These are phyloP conservation scores for Ustilago bromivora DNA, from an alignment of 1,284 basidiomycete genomes.

Conservation along the genomic window DNA sequence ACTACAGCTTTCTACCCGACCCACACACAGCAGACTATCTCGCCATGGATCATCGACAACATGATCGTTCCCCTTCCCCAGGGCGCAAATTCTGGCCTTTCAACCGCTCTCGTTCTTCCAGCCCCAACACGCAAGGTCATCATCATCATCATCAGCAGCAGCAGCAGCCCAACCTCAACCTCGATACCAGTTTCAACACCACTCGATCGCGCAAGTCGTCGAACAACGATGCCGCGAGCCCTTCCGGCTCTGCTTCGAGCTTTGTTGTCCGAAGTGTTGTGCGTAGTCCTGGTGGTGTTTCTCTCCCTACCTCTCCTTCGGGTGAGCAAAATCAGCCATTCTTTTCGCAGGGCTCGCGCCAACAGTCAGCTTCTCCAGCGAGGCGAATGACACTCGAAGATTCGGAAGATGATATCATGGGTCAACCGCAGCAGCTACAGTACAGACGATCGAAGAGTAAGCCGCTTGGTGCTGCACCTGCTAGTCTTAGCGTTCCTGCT, in stretches of 20 bases:
- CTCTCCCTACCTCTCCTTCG: slow-evolving; percentile 30
- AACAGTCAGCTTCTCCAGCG: slow-evolving; percentile 23
- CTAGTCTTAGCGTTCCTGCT: slow-evolving; percentile 56
- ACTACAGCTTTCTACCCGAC: slow-evolving; percentile 38
- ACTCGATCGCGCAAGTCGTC: slow-evolving; percentile 39
- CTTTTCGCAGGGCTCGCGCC: slow-evolving; percentile 5
- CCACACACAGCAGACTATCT: slow-evolving; percentile 33
- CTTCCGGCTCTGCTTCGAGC: slow-evolving; percentile 26
- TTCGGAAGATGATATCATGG: slow-evolving; percentile 30
- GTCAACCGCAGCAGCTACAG: slow-evolving; percentile 16
- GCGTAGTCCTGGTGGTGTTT: slow-evolving; percentile 59
- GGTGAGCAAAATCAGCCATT: slow-evolving; percentile 12
- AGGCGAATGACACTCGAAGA: slow-evolving; percentile 45
- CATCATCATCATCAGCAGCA: not conserved
- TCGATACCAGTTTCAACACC: slow-evolving; percentile 27
- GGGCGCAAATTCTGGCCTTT: slow-evolving; percentile 49
- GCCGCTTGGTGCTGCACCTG: slow-evolving; percentile 34
- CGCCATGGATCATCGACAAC: slow-evolving; percentile 22
- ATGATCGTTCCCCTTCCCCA: slow-evolving; percentile 32
- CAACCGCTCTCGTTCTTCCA: slow-evolving; percentile 53
- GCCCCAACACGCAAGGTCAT: slow-evolving; percentile 34
- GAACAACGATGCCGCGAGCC: slow-evolving; percentile 21
- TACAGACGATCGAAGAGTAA: slow-evolving; percentile 48
- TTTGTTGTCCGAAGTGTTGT: slow-evolving; percentile 62
- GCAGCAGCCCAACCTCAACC: slow-evolving; percentile 16